Percentiles rank a stretch among this genome's conserved stretches.
phyloP scores from a whole-genome alignment of 176 grass and related monocot species.

The Hordeum marinum region DNA sequence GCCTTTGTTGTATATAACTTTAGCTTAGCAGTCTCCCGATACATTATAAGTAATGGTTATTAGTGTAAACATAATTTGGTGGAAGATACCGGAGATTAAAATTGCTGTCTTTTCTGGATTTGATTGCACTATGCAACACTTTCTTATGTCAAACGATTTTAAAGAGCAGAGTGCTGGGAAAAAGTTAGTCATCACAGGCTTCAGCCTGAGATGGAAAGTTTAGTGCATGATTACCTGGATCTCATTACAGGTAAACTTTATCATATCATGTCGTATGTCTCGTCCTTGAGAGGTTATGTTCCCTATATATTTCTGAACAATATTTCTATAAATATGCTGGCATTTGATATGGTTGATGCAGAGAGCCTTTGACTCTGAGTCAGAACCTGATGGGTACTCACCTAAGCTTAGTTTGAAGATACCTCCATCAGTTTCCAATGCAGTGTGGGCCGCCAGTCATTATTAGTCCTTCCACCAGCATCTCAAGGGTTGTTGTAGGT shows the following conservation, averaged over 20 bases:
- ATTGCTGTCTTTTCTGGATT: neutral
- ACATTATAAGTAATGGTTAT: conserved; percentile 1
- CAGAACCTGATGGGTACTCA: neutral
- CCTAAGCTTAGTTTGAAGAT: neutral
- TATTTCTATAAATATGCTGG: conserved; percentile 11
- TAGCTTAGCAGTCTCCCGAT: neutral
- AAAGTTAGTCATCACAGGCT: neutral
- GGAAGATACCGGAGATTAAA: neutral
- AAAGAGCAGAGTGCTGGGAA: neutral
- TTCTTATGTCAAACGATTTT: neutral
- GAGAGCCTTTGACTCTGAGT: neutral
- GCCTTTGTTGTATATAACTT: conserved; percentile 26
- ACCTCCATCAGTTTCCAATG: neutral
- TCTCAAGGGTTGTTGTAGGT: neutral
- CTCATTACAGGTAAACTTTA: neutral
- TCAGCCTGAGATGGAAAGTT: neutral
- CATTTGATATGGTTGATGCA: conserved; percentile 14
- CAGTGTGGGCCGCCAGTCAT: neutral
- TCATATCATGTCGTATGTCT: conserved; percentile 8
- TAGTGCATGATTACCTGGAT: neutral
- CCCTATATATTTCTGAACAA: conserved; percentile 18
- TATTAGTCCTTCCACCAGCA: neutral
- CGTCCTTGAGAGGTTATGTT: neutral
- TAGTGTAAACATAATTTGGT: neutral
- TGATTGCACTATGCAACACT: neutral